These are phyloP conservation scores for Fusarium lateritium DNA, from an alignment of 2,329 filamentous ascomycete species.

Conservation along the genomic window DNA sequence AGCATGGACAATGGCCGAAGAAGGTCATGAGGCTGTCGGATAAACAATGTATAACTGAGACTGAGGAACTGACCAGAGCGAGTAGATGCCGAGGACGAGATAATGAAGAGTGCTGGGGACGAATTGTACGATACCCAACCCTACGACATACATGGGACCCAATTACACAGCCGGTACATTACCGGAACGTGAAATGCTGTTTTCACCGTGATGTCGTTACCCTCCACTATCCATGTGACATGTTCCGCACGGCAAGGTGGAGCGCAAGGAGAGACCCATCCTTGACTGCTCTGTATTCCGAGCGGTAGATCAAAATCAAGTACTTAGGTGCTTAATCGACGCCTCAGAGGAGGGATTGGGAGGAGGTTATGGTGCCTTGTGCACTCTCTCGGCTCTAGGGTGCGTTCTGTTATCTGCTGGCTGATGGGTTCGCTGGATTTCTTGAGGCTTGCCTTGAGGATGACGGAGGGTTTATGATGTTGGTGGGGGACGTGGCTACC, in stretches of 20 bases:
- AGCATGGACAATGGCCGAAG: constrained; percentile 66
- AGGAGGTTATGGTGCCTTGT: constrained; percentile 49
- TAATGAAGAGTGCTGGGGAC: constrained; percentile 39
- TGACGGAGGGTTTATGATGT: constrained; percentile 21
- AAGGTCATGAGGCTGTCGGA: constrained; percentile 64
- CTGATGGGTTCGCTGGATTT: constrained; percentile 19
- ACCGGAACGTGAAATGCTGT: constrained; percentile 12
- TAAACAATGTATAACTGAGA: constrained; percentile 49
- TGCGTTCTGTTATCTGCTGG: constrained; percentile 57
- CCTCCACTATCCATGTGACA: constrained; percentile 17
- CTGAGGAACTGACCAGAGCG: constrained; percentile 40
- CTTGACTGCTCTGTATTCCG: constrained; percentile 83
- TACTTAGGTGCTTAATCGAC: constrained; percentile 42
- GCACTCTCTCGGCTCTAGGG: constrained; percentile 58
- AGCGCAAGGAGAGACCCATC: constrained; percentile 82
- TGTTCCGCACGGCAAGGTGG: constrained; percentile 79
- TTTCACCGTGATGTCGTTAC: constrained; percentile 13
- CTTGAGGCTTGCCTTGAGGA: constrained; percentile 13
- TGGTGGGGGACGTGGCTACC: constrained; percentile 48
- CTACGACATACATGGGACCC: constrained; percentile 30
- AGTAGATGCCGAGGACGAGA: constrained; percentile 43
- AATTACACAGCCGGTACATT: constrained; percentile 4
- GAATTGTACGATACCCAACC: constrained; percentile 59
- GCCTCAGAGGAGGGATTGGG: constrained; percentile 49
- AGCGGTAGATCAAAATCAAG: constrained; percentile 72